Evolutionary conservation across 495 filamentous ascomycete species (phyloP).

Genomic region (Neurospora pannonica): DNA sequence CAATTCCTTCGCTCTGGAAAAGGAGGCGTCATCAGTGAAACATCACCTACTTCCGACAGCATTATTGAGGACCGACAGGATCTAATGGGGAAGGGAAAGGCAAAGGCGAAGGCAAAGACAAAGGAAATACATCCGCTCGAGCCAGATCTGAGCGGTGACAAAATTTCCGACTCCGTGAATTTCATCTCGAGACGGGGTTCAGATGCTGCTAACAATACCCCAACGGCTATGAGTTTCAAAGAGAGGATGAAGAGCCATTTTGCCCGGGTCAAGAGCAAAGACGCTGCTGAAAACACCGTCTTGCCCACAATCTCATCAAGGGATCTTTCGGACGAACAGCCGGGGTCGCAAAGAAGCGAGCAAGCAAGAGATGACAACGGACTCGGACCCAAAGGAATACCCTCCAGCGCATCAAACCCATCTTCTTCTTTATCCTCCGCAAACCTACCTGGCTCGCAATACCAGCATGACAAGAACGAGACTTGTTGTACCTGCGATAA

Average conservation of each 20-base stretch:
- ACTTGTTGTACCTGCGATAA: neutral
- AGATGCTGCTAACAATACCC: neutral
- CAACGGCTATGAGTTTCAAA: neutral
- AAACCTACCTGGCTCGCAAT: neutral
- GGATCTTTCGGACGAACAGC: neutral
- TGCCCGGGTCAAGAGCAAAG: neutral
- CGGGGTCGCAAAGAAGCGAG: neutral
- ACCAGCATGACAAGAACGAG: neutral
- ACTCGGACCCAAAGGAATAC: neutral
- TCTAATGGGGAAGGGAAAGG: neutral
- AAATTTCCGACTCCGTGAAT: neutral
- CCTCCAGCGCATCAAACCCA: neutral
- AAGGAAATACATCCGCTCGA: neutral
- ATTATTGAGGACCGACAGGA: neutral
- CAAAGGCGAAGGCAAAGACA: neutral
- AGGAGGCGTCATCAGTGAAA: neutral
- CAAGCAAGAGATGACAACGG: neutral
- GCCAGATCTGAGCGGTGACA: neutral
- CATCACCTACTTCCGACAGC: neutral
- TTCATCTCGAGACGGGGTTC: neutral
- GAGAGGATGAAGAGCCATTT: neutral
- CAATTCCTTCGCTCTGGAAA: neutral
- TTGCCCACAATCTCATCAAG: neutral
- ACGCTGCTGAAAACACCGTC: neutral
- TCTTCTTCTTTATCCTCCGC: neutral